Evolutionary conservation across 1,284 basidiomycete species (phyloP).

Genomic region (Cutaneotrichosporon mucoides): DNA sequence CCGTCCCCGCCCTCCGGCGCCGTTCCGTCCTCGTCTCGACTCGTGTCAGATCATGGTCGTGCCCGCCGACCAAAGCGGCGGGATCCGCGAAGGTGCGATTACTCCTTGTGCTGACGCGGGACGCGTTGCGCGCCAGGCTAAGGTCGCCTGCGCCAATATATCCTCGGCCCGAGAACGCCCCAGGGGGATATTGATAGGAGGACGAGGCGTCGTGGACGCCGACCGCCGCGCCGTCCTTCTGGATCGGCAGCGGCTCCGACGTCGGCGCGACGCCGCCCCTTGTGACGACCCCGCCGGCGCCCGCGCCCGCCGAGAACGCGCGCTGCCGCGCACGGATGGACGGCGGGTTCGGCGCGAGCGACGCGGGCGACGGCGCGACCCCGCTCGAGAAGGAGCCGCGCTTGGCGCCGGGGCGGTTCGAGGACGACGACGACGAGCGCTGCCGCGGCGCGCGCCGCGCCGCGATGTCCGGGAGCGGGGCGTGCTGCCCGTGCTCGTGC

Average conservation of each 20-base stretch:
- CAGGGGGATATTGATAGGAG: no score
- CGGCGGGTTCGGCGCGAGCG: background rate
- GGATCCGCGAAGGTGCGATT: conserved; percentile 20
- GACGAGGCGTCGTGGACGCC: background rate
- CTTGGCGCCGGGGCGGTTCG: background rate
- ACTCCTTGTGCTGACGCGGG: conserved; percentile 13
- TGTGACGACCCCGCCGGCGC: conserved; percentile 6
- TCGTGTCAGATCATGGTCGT: conserved; percentile 9
- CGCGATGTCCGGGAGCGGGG: conserved; percentile 8
- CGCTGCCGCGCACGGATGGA: conserved; percentile 5
- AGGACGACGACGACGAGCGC: background rate
- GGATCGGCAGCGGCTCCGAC: background rate
- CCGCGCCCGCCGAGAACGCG: conserved; percentile 12
- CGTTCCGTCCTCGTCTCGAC: conserved; percentile 17
- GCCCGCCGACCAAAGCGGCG: conserved; percentile 7
- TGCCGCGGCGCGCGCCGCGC: background rate
- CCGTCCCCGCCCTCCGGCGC: conserved; percentile 12
- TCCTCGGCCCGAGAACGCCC: no score
- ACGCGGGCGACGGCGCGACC: background rate
- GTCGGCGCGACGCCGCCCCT: conserved; percentile 1
- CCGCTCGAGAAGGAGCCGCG: background rate
- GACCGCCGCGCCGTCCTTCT: background rate
- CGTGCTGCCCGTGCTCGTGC: conserved; percentile 4
- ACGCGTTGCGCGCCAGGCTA: conserved; percentile 18
- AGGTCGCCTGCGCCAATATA: conserved; percentile 1